These are phyloP conservation scores for Candida quercuum DNA, from an alignment of 805 yeast genomes.

Conservation along the genomic window DNA sequence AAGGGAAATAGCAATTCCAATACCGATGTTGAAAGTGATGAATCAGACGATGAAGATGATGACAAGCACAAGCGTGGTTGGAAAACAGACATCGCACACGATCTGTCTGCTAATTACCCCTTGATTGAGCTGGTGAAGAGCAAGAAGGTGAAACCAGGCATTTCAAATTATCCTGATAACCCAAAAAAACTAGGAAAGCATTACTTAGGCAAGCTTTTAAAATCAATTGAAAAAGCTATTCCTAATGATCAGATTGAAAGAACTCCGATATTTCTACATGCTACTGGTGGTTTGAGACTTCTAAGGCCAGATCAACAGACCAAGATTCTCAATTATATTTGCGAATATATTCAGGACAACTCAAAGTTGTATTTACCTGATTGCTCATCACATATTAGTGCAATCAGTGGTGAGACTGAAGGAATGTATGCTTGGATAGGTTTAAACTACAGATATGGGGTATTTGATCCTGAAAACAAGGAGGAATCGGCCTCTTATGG, in stretches of 20 bases:
- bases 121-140: conserved; percentile 12
- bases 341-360: conserved; percentile 41
- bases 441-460: conserved; percentile 47
- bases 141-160: conserved; percentile 44
- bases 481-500: conserved; percentile 54
- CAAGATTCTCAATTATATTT: conserved; percentile 40
- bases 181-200: conserved; percentile 48
- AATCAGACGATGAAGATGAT: too few species aligned
- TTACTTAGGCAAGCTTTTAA: conserved; percentile 45
- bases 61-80: conserved; percentile 6
- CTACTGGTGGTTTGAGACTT: conserved; percentile 65
- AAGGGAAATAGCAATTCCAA: too few species aligned
- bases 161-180: conserved; percentile 42
- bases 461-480: conserved; percentile 28
- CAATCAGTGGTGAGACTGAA: conserved; percentile 60
- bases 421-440: conserved; percentile 68
- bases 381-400: conserved; percentile 52
- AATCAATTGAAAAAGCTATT: conserved; percentile 42
- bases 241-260: conserved; percentile 56
- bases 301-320: conserved; percentile 47
- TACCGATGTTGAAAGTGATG: too few species aligned
- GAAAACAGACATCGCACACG: conserved; percentile 3
- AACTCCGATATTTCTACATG: conserved; percentile 65
- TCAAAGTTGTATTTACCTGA: conserved; percentile 55
- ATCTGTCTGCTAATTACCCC: conserved; percentile 3